phyloP scores from a whole-genome alignment of 148 eudicot genomes.

The Diospyros lotus region DNA sequence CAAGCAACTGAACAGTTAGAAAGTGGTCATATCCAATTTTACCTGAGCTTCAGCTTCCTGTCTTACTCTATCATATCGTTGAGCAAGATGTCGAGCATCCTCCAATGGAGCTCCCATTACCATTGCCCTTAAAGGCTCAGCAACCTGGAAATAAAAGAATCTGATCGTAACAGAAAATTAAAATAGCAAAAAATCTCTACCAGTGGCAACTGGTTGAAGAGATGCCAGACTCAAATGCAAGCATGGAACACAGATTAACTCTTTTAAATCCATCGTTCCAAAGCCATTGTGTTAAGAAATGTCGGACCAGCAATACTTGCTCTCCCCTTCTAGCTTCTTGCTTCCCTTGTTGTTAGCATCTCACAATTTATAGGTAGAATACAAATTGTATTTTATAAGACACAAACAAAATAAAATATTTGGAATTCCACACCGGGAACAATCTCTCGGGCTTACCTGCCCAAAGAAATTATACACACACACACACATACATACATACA shows the following conservation, averaged over 20 bases:
- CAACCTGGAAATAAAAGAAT: conserved; percentile 41
- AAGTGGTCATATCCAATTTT: conserved; percentile 5
- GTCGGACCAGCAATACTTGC: neutral
- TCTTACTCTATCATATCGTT: conserved; percentile 80
- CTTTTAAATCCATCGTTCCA: neutral
- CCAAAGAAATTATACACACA: too few species aligned
- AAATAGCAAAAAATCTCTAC: neutral
- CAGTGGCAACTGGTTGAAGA: neutral
- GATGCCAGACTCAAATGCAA: neutral
- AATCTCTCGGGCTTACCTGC: too few species aligned
- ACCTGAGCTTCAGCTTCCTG: conserved; percentile 99
- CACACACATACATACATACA: too few species aligned
- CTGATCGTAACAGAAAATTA: neutral
- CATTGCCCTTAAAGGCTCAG: conserved; percentile 91
- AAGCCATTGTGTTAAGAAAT: neutral
- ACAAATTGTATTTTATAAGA: too few species aligned
- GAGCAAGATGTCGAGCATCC: conserved; percentile 96
- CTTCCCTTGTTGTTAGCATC: neutral
- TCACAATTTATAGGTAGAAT: too few species aligned
- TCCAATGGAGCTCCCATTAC: conserved; percentile 88
- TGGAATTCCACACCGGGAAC: too few species aligned
- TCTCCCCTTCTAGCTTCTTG: neutral
- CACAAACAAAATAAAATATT: too few species aligned
- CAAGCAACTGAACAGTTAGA: neutral
- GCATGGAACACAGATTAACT: neutral